Base-by-base conservation (phyloP, 345 rosid genomes). In the Salix viminalis region DNA sequence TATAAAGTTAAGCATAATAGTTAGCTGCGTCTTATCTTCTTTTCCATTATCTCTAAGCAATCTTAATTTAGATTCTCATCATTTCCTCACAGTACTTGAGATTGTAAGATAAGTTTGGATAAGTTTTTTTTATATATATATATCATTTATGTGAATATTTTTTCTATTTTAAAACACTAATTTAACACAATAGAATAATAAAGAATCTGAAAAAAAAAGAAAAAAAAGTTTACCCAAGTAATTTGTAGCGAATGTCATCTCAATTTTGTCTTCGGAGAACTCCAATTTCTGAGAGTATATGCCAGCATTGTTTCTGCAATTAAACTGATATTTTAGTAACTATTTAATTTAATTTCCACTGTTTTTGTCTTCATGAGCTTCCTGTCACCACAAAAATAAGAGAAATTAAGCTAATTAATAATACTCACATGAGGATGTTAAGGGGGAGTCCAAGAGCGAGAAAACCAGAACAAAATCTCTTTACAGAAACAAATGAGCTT, bases 171-270 rank as follows among this genome's bases (percentile, higher is more conserved):
- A 41, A 41, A 41, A 41, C 0, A 9, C 46, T 9, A 10, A 41
- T 10, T 11, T 10, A 10, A 41, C 46, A 41, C 46, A 41, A 21
- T 3, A 21, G 11, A 14, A 60, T 3, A 67, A 41, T 41, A 50
- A 34, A 14, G 28, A 28, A 58, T 67, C 15, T 2, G 7, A 58
- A 16, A 1, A 7, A 48, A 23, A 60, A 15, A 13, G 9, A 4
- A 26, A 1, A 2, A 34, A 19, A 61, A 32, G 69, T 68, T 68
- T 86, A 95, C 99, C 99, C 64, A 95, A 65, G 84, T 89, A 95
- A 77, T 93, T 95, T 54, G 97, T 89, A 23, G 99, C 97, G 78
- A 95, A 93, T 54, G 99, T 93, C 90, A 95, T 87, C 87, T 95
- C 97, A 67, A 93, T 88, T 86, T 95, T 95, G 75, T 93, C 97